Percentiles rank a stretch among this genome's conserved stretches.
Evolutionary conservation across 371 early-diverging fungal genomes (phyloP).

Genomic region (Mortierella sp.): DNA sequence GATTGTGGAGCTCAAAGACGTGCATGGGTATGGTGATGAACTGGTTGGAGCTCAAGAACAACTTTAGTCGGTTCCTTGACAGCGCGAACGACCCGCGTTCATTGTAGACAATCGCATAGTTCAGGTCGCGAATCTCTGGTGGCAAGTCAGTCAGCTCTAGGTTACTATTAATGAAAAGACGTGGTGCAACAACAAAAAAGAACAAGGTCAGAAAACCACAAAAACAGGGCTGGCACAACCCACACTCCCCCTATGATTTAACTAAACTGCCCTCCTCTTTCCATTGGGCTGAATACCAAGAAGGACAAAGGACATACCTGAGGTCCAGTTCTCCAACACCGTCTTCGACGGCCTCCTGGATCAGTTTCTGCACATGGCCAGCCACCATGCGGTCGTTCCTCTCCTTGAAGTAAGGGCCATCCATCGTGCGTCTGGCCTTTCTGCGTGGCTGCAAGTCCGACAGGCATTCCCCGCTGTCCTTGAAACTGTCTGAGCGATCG

Average conservation of each 20-base stretch:
- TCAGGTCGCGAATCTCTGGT: constrained; percentile 65
- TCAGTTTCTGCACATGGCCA: constrained; percentile 62
- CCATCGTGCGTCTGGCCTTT: constrained; percentile 43
- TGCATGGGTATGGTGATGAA: constrained; percentile 58
- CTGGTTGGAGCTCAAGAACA: constrained; percentile 65
- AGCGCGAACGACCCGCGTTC: constrained; percentile 59
- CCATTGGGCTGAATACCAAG: background rate
- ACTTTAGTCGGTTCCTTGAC: constrained; percentile 62
- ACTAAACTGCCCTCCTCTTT: background rate
- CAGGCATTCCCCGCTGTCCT: constrained; percentile 22
- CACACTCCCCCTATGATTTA: background rate
- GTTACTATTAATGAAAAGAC: constrained; percentile 51
- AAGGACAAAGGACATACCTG: constrained; percentile 57
- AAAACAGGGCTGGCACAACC: background rate
- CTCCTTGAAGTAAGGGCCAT: constrained; percentile 36
- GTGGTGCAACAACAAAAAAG: background rate
- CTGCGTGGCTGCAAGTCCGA: constrained; percentile 35
- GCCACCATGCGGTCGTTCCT: constrained; percentile 34
- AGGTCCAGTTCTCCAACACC: constrained; percentile 67
- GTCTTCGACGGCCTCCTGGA: constrained; percentile 67
- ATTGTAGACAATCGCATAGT: constrained; percentile 64
- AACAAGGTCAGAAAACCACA: background rate
- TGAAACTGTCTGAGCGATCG: constrained; percentile 24
- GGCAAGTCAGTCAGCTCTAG: constrained; percentile 66
- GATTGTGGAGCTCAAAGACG: constrained; percentile 63